These are phyloP conservation scores for Cladosporium sp. DNA, from an alignment of 2,329 filamentous ascomycete species.

Conservation along the genomic window DNA sequence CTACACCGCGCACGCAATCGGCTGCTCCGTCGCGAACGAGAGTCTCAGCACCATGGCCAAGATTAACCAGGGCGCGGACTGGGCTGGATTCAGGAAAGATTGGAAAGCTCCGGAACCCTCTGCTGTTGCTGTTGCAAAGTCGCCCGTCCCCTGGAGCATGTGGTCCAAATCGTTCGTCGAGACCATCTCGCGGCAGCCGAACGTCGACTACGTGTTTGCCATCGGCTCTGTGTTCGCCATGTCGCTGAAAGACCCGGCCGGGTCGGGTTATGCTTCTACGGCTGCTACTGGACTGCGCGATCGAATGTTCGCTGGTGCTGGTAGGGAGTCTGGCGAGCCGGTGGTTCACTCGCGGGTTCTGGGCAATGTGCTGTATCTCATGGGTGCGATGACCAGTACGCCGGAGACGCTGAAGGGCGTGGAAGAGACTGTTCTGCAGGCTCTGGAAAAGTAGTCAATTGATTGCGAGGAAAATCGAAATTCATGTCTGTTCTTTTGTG, in stretches of 20 bases:
- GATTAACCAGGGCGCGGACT: conserved; percentile 58
- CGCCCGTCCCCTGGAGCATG: conserved; percentile 59
- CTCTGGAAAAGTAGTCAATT: conserved; percentile 22
- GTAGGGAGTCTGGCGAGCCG: conserved; percentile 36
- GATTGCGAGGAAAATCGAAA: not conserved
- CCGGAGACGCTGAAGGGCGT: conserved; percentile 43
- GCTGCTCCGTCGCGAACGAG: conserved; percentile 74
- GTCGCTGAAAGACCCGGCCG: conserved; percentile 51
- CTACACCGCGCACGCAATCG: conserved; percentile 81
- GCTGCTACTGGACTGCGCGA: conserved; percentile 56
- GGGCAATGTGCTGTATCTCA: conserved; percentile 62
- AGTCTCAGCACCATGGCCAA: conserved; percentile 60
- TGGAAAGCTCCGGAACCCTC: conserved; percentile 40
- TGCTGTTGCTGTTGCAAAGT: conserved; percentile 16
- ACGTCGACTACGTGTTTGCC: conserved; percentile 68
- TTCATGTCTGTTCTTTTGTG: not conserved
- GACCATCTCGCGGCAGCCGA: conserved; percentile 56
- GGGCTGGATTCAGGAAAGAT: conserved; percentile 56
- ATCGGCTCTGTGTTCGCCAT: conserved; percentile 75
- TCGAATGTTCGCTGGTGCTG: conserved; percentile 42
- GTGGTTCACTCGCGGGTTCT: conserved; percentile 60
- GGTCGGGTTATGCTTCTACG: conserved; percentile 57
- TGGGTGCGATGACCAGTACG: conserved; percentile 56
- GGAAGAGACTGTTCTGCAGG: conserved; percentile 42
- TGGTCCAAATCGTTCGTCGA: conserved; percentile 66